Evolutionary conservation across 2,329 filamentous ascomycete species (phyloP), one percentile per base, ranked within the genome.

Genomic region (Bipolaris sorokiniana): DNA sequence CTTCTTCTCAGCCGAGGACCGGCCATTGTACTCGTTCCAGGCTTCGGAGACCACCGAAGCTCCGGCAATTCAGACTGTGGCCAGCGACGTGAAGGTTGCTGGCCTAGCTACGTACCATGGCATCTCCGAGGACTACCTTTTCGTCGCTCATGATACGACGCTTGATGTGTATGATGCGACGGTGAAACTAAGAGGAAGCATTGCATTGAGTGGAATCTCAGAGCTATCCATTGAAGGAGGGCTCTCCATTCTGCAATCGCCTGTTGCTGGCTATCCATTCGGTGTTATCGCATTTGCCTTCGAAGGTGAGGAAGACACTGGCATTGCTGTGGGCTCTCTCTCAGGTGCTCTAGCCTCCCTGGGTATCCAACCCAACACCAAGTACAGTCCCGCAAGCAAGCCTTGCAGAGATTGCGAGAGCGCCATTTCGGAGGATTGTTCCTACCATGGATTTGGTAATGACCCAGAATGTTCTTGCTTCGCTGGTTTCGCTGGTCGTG

Each of bases 21-120:
- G 51, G 20, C 58, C 65, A 1, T n/a, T 73, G 33, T 73, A 72
- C 46, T 67, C 70, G 18, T 73, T 73, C 54, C 60, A 69, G n/a
- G 71, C 69, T 16, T 38, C 63, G 1, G 71, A 73, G 36, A 58
- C 62, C 6, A 65, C 54, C 0, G 28, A 11, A 2, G 58, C 67
- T 10, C 69, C 70, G 0, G 54, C 56, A 2, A 58, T 73, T 13
- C 53, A 54, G 15, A 69, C 58, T 18, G 51, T 65, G 0, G 47
- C 42, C 4, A 46, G 66, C 2, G 49, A 70, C 3, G 52, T 71
- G 3, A 56, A 69, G 15, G 62, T 67, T 3, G 48, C 63, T 20
- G 69, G 68, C 6, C 59, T 73, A 5, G 66, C 65, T 16, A 51
- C 62, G 0, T 72, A 73, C 47, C 50, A 63, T 23, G 53, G 59